Evolutionary conservation across 495 filamentous ascomycete genomes (phyloP).

Genomic region (Penicillium parvum): DNA sequence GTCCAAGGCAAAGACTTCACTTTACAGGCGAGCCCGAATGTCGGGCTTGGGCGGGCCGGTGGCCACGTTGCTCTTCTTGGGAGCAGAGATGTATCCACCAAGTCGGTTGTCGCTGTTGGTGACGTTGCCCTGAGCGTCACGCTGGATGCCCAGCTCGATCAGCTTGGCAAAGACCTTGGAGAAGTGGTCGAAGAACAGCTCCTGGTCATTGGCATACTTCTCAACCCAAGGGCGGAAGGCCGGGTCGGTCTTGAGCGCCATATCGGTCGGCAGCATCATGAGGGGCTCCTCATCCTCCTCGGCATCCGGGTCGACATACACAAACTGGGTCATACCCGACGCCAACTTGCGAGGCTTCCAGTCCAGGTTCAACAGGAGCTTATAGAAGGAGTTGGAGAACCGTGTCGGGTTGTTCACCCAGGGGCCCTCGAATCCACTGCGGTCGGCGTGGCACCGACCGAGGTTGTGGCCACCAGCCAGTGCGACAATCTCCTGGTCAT

Average conservation of each 20-base stretch:
- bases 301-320: slow-evolving; percentile 54
- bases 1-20: neutral
- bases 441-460: slow-evolving; percentile 56
- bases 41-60: slow-evolving; percentile 34
- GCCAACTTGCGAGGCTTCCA: slow-evolving; percentile 51
- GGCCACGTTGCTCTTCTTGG: slow-evolving; percentile 52
- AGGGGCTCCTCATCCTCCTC: slow-evolving; percentile 46
- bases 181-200: slow-evolving; percentile 59
- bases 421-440: slow-evolving; percentile 56
- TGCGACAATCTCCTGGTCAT: slow-evolving; percentile 60
- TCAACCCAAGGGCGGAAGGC: slow-evolving; percentile 49
- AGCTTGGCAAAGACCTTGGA: slow-evolving; percentile 57
- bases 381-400: slow-evolving; percentile 62
- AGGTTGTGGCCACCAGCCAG: slow-evolving; percentile 58
- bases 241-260: slow-evolving; percentile 38
- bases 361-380: slow-evolving; percentile 48
- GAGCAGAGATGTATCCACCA: slow-evolving; percentile 53
- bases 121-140: slow-evolving; percentile 47
- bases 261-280: slow-evolving; percentile 54
- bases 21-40: slow-evolving; percentile 30
- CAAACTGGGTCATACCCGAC: slow-evolving; percentile 54
- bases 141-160: slow-evolving; percentile 54
- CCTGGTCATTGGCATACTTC: slow-evolving; percentile 56
- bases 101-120: slow-evolving; percentile 50
- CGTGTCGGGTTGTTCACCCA: slow-evolving; percentile 63